Percentiles rank a stretch among this genome's conserved stretches.
These are phyloP conservation scores for Aspergillus pseudoglaucus DNA, from an alignment of 2,329 filamentous ascomycete genomes.

Conservation along the genomic window DNA sequence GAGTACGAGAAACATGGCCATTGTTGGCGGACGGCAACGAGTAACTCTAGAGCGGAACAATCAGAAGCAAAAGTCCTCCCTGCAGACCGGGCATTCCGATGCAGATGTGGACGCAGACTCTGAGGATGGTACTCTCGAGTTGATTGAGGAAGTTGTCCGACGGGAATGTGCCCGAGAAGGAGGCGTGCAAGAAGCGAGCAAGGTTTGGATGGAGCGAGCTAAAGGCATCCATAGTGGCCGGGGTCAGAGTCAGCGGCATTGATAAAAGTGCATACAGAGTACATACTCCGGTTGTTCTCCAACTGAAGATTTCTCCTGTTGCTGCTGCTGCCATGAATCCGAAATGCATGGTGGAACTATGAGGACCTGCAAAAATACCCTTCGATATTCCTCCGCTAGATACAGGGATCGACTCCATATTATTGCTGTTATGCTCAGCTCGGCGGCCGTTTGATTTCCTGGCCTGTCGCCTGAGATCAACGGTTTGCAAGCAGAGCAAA, in stretches of 20 bases:
- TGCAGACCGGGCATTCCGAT: constrained; percentile 23
- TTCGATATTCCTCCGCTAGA: background rate
- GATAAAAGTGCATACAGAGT: constrained; percentile 2
- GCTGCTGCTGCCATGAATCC: background rate
- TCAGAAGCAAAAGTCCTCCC: background rate
- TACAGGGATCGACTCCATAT: background rate
- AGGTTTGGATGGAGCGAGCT: constrained; percentile 48
- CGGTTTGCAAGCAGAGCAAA: background rate
- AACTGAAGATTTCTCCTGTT: background rate
- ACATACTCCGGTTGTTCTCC: background rate
- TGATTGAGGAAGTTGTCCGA: constrained; percentile 57
- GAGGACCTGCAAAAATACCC: background rate
- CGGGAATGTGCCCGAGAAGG: constrained; percentile 43
- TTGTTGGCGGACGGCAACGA: constrained; percentile 58
- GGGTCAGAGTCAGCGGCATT: constrained; percentile 25
- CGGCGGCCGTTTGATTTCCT: background rate
- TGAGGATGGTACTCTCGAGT: constrained; percentile 53
- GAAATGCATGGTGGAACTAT: background rate
- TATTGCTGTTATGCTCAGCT: too few species aligned
- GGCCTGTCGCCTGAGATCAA: background rate
- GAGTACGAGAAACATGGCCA: constrained; percentile 77
- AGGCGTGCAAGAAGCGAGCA: constrained; percentile 38
- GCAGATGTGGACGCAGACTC: constrained; percentile 44
- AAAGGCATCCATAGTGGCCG: constrained; percentile 42
- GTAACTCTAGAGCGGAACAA: constrained; percentile 10